Percentiles rank a stretch among this genome's conserved stretches.
Conservation (phyloP, 2,329 filamentous ascomycete genomes). For the Monosporascus sp. region DNA sequence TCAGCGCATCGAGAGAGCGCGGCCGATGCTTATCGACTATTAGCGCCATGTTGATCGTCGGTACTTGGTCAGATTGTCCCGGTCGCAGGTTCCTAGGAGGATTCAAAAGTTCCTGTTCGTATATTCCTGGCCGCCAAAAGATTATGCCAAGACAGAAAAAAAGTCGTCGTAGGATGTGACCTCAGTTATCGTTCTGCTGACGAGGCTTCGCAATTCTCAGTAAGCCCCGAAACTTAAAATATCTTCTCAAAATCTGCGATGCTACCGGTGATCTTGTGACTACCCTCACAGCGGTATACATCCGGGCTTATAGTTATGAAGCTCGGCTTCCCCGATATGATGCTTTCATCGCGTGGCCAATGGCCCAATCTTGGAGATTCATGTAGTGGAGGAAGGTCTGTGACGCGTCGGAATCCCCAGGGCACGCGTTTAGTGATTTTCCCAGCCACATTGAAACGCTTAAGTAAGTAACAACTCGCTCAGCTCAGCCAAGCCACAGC, state of each 20-base stretch:
- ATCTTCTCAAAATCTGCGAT: neutral
- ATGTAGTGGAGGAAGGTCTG: neutral
- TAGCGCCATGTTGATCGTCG: constrained; percentile 50
- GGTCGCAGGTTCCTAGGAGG: neutral
- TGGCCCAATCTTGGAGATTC: too few relatives aligned
- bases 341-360: neutral
- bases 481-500: neutral
- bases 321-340: neutral
- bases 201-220: neutral
- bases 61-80: neutral
- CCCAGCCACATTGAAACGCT: neutral
- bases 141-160: neutral
- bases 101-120: neutral
- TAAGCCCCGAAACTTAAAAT: neutral
- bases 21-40: constrained; percentile 70
- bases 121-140: neutral
- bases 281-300: neutral
- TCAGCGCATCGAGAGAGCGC: constrained; percentile 69
- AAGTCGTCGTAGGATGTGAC: neutral
- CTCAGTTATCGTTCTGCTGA: neutral
- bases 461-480: neutral
- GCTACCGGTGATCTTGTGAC: neutral
- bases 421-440: neutral
- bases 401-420: neutral
- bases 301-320: too few relatives aligned